Base-by-base conservation (phyloP, 176 grass and related monocot species). In the Canna indica region DNA sequence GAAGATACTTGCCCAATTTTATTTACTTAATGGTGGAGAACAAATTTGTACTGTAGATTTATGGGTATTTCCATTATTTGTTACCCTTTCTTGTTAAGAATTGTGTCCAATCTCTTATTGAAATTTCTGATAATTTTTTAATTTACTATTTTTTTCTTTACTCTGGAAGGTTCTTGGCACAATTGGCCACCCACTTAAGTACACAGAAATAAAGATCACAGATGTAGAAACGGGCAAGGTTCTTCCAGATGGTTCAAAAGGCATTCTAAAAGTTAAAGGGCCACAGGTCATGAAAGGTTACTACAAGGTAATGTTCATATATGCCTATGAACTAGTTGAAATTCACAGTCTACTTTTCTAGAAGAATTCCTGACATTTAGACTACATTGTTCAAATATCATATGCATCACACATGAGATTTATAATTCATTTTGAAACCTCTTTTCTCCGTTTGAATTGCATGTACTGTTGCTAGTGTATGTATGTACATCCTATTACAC, bases 241-340 rank as follows among this genome's bases (percentile, higher is more conserved):
- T 67, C 73, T 97, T n/a, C 82, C 88, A 78, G 75, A 97, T 87
- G 93, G 93, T 80, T 87, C 81, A 56, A 97, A 92, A 80, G 93
- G 93, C 34, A 77, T 87, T 83, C 71, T 92, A 47, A 97, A 90
- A 84, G 76, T 90, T 79, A 97, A 78, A 92, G 93, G 93, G 46
- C 88, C 73, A 0, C 93, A 81, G 72, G 86, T 97, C 45, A 97
- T 91, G 93, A 90, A 89, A 81, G 93, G 93, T 59, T 97, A 97
- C 74, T 97, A 92, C 77, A 97, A 97, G 93, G 93, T 97, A 90
- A 59, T 30, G 30, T 46, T 38, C 41, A 39, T 64, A 13, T 69
- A 26, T 69, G 39, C 41, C 18, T 69, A 45, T 69, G 26, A 27
- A 69, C 15, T 28, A 31, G 27, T 69, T 69, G 67, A 46, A 44